phyloP scores from a whole-genome alignment of 352 stramenopile genomes.

The Halophytophthora polymorphica region DNA sequence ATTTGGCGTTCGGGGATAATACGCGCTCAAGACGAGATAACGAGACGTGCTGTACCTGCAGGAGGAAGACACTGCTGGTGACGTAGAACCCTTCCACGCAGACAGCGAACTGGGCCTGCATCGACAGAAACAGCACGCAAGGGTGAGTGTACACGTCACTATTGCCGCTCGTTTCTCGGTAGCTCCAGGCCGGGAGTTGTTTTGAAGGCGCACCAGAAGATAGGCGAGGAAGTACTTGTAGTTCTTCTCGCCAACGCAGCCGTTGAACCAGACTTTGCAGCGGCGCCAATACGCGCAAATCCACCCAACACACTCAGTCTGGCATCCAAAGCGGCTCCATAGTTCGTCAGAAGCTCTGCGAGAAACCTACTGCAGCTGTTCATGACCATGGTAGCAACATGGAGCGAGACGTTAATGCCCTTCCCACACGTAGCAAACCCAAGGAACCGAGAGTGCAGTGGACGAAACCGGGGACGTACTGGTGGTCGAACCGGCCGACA shows the following conservation, averaged over 20 bases:
- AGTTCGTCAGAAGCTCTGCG: neutral
- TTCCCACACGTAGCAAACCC: neutral
- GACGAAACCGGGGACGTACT: conserved; percentile 41
- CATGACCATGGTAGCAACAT: neutral
- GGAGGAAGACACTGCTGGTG: conserved; percentile 51
- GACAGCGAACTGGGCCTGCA: conserved; percentile 42
- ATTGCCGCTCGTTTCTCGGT: neutral
- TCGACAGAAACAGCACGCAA: neutral
- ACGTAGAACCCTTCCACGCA: conserved; percentile 52
- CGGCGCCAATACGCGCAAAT: neutral
- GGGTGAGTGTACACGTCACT: too few relatives aligned
- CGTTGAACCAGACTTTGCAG: conserved; percentile 78
- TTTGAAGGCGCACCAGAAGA: conserved; percentile 28
- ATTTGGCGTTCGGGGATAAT: neutral
- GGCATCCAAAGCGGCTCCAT: neutral
- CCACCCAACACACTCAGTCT: neutral
- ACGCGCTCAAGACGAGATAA: neutral
- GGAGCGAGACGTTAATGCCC: neutral
- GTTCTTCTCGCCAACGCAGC: conserved; percentile 79
- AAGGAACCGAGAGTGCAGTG: neutral
- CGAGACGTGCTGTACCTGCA: conserved; percentile 25
- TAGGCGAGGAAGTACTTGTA: conserved; percentile 75
- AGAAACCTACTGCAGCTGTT: conserved; percentile 6
- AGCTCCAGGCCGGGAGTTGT: neutral
- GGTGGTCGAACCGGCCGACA: conserved; percentile 87